Percentiles rank a stretch among this genome's conserved stretches.
phyloP scores from a whole-genome alignment of 148 eudicot genomes.

The Simmondsia chinensis region DNA sequence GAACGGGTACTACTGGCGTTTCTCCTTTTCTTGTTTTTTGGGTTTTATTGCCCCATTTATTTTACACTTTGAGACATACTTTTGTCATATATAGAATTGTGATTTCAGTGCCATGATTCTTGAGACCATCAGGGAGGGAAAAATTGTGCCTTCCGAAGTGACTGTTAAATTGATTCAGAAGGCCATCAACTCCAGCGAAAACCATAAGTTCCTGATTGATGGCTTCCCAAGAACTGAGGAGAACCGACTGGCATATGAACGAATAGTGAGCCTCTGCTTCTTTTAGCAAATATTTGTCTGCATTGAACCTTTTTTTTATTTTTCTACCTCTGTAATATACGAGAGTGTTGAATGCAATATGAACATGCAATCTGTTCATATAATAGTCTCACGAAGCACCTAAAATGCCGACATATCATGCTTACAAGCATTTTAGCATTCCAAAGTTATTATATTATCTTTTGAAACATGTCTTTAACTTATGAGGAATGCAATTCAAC shows the following conservation, averaged over 20 bases:
- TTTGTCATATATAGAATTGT: slow-evolving; percentile 9
- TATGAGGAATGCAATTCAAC: too few relatives aligned
- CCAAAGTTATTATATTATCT: too few relatives aligned
- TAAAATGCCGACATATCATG: too few relatives aligned
- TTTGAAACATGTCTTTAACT: too few relatives aligned
- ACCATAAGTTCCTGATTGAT: slow-evolving; percentile 77
- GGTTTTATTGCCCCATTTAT: slow-evolving; percentile 1
- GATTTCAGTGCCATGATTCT: slow-evolving; percentile 73
- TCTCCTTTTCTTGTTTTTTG: slow-evolving; percentile 9
- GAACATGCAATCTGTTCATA: too few relatives aligned
- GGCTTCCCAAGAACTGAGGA: slow-evolving; percentile 95
- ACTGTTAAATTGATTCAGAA: slow-evolving; percentile 66
- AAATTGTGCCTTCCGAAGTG: slow-evolving; percentile 91
- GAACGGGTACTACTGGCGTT: slow-evolving; percentile 39
- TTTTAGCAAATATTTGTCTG: background rate
- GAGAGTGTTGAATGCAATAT: too few relatives aligned
- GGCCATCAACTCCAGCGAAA: slow-evolving; percentile 52
- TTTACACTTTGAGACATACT: slow-evolving; percentile 6
- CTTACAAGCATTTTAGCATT: too few relatives aligned
- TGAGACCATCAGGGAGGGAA: slow-evolving; percentile 68
- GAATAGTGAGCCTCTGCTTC: slow-evolving; percentile 47
- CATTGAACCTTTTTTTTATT: background rate
- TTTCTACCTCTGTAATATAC: too few relatives aligned
- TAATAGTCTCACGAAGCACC: too few relatives aligned
- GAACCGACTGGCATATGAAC: slow-evolving; percentile 76